Conservation (phyloP, 257 asterid species). For the Coffea canephora region DNA sequence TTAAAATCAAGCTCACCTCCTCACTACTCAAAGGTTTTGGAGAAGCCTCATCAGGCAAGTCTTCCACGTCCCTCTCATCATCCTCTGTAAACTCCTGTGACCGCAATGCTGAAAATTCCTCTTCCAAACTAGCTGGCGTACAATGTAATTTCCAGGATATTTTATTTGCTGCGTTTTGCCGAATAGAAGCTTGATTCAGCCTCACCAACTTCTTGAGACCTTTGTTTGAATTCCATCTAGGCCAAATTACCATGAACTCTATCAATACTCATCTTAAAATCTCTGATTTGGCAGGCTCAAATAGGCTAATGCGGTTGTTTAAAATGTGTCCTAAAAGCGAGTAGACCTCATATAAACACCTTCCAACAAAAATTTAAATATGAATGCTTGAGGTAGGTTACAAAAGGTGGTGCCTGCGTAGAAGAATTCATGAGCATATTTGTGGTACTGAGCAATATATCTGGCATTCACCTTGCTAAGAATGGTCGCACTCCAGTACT, state of each 20-base stretch:
- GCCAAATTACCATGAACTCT: constrained; percentile 24
- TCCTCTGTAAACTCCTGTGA: constrained; percentile 30
- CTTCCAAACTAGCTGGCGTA: constrained; percentile 51
- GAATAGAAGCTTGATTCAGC: constrained; percentile 26
- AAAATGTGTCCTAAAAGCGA: neutral
- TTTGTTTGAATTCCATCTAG: constrained; percentile 24
- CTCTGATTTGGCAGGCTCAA: too few relatives aligned
- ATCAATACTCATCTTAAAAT: constrained; percentile 3
- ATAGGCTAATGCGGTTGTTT: too few relatives aligned
- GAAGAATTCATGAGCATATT: neutral
- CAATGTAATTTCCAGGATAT: constrained; percentile 40
- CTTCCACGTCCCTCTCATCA: constrained; percentile 28
- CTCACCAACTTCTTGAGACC: constrained; percentile 21
- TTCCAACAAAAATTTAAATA: neutral
- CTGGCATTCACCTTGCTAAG: constrained; percentile 37
- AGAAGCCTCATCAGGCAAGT: constrained; percentile 27
- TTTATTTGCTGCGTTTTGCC: constrained; percentile 19
- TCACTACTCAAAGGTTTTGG: constrained; percentile 40
- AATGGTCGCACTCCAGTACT: constrained; percentile 31
- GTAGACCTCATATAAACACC: neutral
- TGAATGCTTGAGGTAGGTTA: neutral
- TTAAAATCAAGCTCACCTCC: constrained; percentile 43
- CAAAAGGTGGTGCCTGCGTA: neutral
- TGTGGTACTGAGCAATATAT: neutral
- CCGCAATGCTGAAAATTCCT: constrained; percentile 42